These are phyloP conservation scores for Trichoderma erinaceum DNA, from an alignment of 495 filamentous ascomycete genomes.

Conservation along the genomic window DNA sequence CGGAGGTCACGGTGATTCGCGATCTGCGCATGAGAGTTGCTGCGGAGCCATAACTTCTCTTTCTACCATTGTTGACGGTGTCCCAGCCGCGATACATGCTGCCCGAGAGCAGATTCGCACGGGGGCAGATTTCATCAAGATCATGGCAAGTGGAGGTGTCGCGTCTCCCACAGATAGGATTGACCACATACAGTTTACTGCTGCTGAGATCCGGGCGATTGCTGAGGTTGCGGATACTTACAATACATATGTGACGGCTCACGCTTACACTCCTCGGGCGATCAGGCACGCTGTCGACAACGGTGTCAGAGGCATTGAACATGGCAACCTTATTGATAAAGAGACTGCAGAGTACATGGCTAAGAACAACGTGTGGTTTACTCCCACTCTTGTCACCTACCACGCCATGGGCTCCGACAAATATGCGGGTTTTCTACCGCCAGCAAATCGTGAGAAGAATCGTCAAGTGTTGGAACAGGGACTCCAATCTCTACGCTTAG, in stretches of 20 bases:
- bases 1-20: constrained; percentile 50
- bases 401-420: constrained; percentile 39
- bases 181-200: constrained; percentile 46
- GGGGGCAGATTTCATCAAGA: constrained; percentile 53
- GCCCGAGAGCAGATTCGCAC: constrained; percentile 47
- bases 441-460: constrained; percentile 40
- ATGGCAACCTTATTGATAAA: constrained; percentile 49
- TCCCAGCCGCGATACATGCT: constrained; percentile 42
- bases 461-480: constrained; percentile 40
- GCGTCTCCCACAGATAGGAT: constrained; percentile 45
- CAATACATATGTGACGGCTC: constrained; percentile 50
- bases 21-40: constrained; percentile 34
- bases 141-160: constrained; percentile 51
- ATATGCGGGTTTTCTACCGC: constrained; percentile 39
- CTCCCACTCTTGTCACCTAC: constrained; percentile 50
- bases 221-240: constrained; percentile 38
- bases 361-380: constrained; percentile 41
- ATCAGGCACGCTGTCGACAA: constrained; percentile 50
- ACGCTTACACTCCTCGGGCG: constrained; percentile 46
- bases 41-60: constrained; percentile 32
- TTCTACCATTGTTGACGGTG: constrained; percentile 45
- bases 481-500: constrained; percentile 38
- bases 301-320: constrained; percentile 51
- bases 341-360: constrained; percentile 45
- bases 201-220: constrained; percentile 47